Base-by-base conservation (phyloP, 2,329 filamentous ascomycete genomes). In the Arthrobotrys megalospora region DNA sequence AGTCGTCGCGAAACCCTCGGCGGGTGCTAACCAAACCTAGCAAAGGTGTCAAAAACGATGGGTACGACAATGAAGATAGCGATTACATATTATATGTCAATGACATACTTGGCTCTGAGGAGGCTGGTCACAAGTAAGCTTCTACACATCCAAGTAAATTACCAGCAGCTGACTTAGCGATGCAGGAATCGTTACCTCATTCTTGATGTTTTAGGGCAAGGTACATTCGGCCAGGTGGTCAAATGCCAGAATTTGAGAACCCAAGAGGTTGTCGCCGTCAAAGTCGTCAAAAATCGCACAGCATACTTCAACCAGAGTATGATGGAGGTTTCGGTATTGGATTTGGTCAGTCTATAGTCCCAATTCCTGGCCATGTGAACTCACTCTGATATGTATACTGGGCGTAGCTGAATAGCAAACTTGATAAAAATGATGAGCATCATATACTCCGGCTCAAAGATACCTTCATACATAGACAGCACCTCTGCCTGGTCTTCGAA, bases 261-360 rank as follows among this genome's bases (percentile, higher is more conserved):
- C 0, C 94, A 97, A 84, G 96, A 99, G 85, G 96, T 99, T 45
- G 96, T 99, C 52, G 96, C 96, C 2, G 96, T 99, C 81, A 99
- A 99, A 86, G 96, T 99, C 68, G 96, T 99, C 86, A 99, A 99
- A 86, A 99, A 99, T 85, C 91, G 95, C 82, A 99, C 96, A 1
- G 96, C 96, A 43, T 99, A 99, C 85, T 99, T 99, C 87, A 99
- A 99, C 84, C 96, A 99, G 85, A 98, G 96, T 85, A 99, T 99
- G 96, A 99, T 99, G 96, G 96, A 99, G 84, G 96, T 99, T 36
- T 99, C 96, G 1, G 96, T 99, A 24, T 88, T 99, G 73, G 96
- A 99, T 85, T 84, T 99, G 88, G 93, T 96, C 88, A 73, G 89
- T 1, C 41, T 24, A 60, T n/a, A 36, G 12, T 5, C 16, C 6